Evolutionary conservation across 148 eudicot species (phyloP).

Genomic region (Nepenthes mirabilis): DNA sequence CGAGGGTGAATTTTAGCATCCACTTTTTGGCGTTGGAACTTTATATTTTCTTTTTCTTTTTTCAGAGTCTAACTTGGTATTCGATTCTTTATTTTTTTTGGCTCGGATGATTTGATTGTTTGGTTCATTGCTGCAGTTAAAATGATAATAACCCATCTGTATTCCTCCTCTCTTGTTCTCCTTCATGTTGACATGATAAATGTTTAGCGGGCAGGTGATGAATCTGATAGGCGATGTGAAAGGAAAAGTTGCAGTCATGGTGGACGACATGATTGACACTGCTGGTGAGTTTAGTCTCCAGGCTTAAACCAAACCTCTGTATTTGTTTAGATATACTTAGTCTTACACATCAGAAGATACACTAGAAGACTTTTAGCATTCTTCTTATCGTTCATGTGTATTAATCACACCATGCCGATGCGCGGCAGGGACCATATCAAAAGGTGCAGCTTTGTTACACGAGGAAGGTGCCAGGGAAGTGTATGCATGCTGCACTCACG

Average conservation of each 20-base stretch:
- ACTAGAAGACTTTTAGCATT: background rate
- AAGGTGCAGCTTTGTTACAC: constrained; percentile 57
- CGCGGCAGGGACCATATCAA: constrained; percentile 44
- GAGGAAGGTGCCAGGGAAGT: constrained; percentile 64
- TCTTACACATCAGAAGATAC: too few species aligned
- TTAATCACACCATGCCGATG: background rate
- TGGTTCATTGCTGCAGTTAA: too few species aligned
- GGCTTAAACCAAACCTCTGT: background rate
- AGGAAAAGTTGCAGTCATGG: constrained; percentile 95
- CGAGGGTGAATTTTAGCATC: too few species aligned
- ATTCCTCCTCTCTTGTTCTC: background rate
- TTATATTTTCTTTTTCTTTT: too few species aligned
- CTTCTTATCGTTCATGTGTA: background rate
- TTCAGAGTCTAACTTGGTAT: too few species aligned
- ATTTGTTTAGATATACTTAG: too few species aligned
- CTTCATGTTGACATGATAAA: background rate
- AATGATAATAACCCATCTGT: background rate
- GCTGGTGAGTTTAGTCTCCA: constrained; percentile 45
- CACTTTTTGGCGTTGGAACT: too few species aligned
- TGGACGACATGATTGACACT: constrained; percentile 98
- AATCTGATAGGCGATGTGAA: constrained; percentile 95
- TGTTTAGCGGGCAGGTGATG: constrained; percentile 52
- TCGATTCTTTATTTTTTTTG: too few species aligned
- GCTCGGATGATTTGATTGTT: too few species aligned
- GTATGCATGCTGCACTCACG: constrained; percentile 69